Evolutionary conservation across 1,284 basidiomycete species (phyloP).

Genomic region (Melampsora larici-populina): DNA sequence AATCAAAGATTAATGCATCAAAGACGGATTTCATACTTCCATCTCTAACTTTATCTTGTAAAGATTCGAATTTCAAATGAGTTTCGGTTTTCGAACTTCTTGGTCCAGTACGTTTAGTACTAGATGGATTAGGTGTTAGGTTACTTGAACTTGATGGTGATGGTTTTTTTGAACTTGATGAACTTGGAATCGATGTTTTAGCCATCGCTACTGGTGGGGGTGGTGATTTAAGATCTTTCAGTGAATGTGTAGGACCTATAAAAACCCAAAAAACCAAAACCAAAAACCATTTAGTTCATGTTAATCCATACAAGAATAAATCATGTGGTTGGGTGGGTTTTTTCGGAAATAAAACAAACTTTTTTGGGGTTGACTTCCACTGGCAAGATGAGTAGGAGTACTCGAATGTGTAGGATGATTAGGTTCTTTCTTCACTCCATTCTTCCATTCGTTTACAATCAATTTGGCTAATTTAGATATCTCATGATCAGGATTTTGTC

Average conservation of each 20-base stretch:
- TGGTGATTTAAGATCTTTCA: slow-evolving; percentile 7
- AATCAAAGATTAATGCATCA: slow-evolving; percentile 79
- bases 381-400: background rate
- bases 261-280: too few relatives aligned
- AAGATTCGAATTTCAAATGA: slow-evolving; percentile 44
- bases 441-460: slow-evolving; percentile 34
- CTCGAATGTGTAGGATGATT: background rate
- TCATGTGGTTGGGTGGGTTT: too few relatives aligned
- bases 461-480: slow-evolving; percentile 37
- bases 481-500: slow-evolving; percentile 30
- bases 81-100: slow-evolving; percentile 36
- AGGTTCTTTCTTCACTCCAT: slow-evolving; percentile 24
- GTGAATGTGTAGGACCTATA: slow-evolving; percentile 22
- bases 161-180: background rate
- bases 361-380: slow-evolving; percentile 4
- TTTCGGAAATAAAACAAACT: too few relatives aligned
- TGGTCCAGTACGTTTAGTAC: background rate
- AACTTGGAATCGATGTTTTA: background rate
- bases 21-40: slow-evolving; percentile 88
- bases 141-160: background rate
- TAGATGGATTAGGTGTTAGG: background rate
- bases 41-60: slow-evolving; percentile 73
- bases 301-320: too few relatives aligned
- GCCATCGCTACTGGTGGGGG: background rate
- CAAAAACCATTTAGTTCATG: too few relatives aligned